phyloP scores from a whole-genome alignment of 192 early-diverging fungal species.

The Backusella psychrophila region DNA sequence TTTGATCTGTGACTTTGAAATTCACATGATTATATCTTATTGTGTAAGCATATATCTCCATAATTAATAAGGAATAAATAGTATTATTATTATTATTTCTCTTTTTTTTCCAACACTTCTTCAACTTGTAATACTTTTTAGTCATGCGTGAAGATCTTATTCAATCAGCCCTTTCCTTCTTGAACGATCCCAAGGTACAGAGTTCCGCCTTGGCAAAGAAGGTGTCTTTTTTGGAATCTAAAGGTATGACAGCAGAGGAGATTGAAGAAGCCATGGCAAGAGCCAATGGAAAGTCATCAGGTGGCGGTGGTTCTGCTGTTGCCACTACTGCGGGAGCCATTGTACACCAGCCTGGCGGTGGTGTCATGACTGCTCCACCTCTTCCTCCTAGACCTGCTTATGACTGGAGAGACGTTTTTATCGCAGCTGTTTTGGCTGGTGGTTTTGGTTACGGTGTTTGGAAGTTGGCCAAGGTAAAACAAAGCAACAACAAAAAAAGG shows the following conservation, averaged over 20 bases:
- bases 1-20: neutral
- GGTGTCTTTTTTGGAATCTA: slow-evolving; percentile 94
- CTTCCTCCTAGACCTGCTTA: slow-evolving; percentile 57
- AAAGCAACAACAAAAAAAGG: slow-evolving; percentile 23
- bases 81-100: neutral
- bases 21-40: neutral
- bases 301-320: neutral
- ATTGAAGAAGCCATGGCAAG: slow-evolving; percentile 86
- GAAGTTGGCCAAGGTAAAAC: slow-evolving; percentile 66
- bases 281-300: slow-evolving; percentile 47
- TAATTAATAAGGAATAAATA: slow-evolving; percentile 7
- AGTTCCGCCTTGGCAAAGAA: slow-evolving; percentile 85
- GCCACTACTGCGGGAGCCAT: slow-evolving; percentile 10
- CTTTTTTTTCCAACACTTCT: neutral
- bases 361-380: slow-evolving; percentile 44
- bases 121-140: slow-evolving; percentile 25
- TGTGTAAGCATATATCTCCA: neutral
- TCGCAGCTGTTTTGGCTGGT: slow-evolving; percentile 81
- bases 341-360: slow-evolving; percentile 22
- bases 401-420: slow-evolving; percentile 94
- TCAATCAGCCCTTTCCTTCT: slow-evolving; percentile 86
- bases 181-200: slow-evolving; percentile 91
- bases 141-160: slow-evolving; percentile 70
- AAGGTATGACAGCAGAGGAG: slow-evolving; percentile 89
- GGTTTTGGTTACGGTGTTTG: slow-evolving; percentile 90